Evolutionary conservation across 257 asterid species (phyloP), one percentile per base, ranked within the genome.

Genomic region (Osmanthus fragrans): DNA sequence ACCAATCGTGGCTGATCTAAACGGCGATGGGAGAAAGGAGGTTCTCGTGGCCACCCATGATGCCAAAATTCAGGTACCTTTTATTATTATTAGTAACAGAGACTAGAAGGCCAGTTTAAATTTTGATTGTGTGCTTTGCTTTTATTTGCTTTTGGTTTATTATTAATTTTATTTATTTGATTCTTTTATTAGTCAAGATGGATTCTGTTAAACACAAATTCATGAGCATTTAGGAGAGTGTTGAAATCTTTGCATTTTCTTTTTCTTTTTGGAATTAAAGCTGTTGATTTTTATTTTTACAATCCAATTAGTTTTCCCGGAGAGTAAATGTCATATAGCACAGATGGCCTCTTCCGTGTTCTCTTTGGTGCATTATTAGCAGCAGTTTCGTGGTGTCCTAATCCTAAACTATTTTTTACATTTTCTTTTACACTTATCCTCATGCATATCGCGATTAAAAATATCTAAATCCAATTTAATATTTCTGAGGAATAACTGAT

Each of bases 1-100:
- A 74, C 99, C 98, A 0, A 79, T 96, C 54, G 96, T 96, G 16
- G 87, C 98, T 63, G 99, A 96, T 92, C 94, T 96, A 77, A 96
- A 96, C 79, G 99, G 99, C 37, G 99, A 96, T 73, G 98, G 99
- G 33, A 90, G 87, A 73, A 86, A 83, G 27, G 99, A 96, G 90
- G 92, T 96, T 80, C 94, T 96, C 29, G 93, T 93, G 56, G 96
- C 99, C 25, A 96, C 99, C 49, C 97, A 93, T 83, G 99, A 96
- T 83, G 97, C 98, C 40, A 96, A 92, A 90, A 90, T 93, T 81
- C 98, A 89, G 94, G 99, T 91, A 77, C 29, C 27, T 23, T 63
- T 3, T 9, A 45, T 66, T 36, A 15, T 16, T 37, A 36, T 72
- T 54, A 72, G 71, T 45, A 45, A 19, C 54, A 45, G 49, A 71